Conservation (phyloP, 257 asterid genomes). For the Ophiorrhiza pumila region DNA sequence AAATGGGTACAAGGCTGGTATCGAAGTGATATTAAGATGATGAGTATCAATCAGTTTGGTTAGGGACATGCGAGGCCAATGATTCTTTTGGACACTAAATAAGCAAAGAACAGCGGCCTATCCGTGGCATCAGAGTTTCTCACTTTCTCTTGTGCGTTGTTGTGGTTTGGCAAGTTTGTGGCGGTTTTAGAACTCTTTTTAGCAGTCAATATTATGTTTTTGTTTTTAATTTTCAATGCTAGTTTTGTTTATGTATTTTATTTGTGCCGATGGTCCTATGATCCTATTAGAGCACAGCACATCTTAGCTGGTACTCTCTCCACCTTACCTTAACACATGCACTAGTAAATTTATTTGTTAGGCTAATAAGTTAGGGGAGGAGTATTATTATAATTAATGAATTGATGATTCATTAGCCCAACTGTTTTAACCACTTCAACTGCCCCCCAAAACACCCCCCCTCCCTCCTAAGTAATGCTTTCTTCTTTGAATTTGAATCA, state of each 20-base stretch:
- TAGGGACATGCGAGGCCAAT: too few species aligned
- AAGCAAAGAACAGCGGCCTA: too few species aligned
- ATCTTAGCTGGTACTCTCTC: background rate
- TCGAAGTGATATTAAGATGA: background rate
- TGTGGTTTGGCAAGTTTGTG: too few species aligned
- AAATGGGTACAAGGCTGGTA: background rate
- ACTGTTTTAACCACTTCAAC: conserved; percentile 22
- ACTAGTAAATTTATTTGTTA: background rate
- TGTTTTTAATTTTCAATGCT: background rate
- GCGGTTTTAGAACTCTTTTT: too few species aligned
- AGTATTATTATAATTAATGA: background rate
- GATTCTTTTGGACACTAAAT: too few species aligned
- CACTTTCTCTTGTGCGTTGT: too few species aligned
- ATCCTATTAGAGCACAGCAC: background rate
- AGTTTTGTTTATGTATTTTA: background rate
- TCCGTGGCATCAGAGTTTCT: too few species aligned
- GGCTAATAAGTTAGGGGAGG: background rate
- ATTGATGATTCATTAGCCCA: conserved; percentile 9
- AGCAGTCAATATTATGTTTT: background rate
- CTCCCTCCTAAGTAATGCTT: background rate
- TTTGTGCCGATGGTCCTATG: background rate
- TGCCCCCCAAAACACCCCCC: background rate
- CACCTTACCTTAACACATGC: background rate
- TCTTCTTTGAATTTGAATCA: conserved; percentile 8
- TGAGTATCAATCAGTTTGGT: background rate